Conservation (phyloP, 2,329 filamentous ascomycete species). For the Fusarium mexicanum region DNA sequence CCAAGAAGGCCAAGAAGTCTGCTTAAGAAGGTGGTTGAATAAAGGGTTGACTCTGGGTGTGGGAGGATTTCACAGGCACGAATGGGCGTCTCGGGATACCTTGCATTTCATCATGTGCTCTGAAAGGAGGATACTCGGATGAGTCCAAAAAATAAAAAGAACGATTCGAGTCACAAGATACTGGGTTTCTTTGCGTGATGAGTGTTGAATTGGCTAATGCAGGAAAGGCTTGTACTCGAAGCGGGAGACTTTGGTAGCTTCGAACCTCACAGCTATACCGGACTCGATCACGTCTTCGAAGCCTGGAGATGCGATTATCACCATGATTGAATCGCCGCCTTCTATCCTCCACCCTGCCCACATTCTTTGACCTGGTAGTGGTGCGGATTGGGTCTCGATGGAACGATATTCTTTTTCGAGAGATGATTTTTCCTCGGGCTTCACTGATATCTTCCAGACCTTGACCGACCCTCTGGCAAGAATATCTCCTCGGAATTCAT, state of each 20-base stretch:
- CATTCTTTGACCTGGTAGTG: conserved; percentile 45
- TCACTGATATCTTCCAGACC: conserved; percentile 49
- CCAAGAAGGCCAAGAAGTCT: conserved; percentile 60
- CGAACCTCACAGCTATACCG: conserved; percentile 34
- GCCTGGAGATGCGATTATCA: conserved; percentile 53
- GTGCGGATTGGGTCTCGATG: conserved; percentile 46
- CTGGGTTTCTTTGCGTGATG: conserved; percentile 13
- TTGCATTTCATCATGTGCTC: conserved; percentile 60
- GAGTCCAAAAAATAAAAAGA: conserved; percentile 49
- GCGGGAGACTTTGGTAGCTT: conserved; percentile 33
- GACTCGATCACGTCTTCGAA: conserved; percentile 48
- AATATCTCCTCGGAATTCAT: conserved; percentile 41
- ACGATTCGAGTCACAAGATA: conserved; percentile 47
- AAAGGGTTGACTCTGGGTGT: conserved; percentile 43
- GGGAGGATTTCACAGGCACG: conserved; percentile 52
- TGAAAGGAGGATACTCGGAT: conserved; percentile 52
- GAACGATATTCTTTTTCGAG: conserved; percentile 49
- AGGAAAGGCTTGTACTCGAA: conserved; percentile 42
- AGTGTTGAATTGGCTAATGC: conserved; percentile 24
- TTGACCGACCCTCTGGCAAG: conserved; percentile 45
- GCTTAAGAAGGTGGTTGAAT: conserved; percentile 39
- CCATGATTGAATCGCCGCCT: conserved; percentile 48
- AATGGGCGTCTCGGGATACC: conserved; percentile 66
- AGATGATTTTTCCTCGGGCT: conserved; percentile 43
- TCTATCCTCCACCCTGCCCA: conserved; percentile 57